Conservation (phyloP, 2,329 filamentous ascomycete genomes). For the Fusarium tricinctum region DNA sequence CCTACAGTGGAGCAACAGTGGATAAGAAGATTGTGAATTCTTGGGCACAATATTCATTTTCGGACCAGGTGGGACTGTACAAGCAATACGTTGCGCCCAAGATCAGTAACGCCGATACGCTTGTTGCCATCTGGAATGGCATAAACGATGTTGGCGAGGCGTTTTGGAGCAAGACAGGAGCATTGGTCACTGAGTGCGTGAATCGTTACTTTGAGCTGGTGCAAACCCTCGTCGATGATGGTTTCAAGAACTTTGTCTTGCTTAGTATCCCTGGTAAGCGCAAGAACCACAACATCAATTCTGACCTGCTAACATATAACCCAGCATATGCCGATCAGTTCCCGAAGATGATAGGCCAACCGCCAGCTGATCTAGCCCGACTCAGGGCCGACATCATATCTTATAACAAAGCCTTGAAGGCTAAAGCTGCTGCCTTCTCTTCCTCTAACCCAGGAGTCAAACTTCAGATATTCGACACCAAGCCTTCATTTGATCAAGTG, state of each 20-base stretch:
- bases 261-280: conserved; percentile 26
- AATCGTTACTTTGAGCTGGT: conserved; percentile 40
- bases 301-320: neutral
- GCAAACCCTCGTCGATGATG: conserved; percentile 19
- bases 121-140: conserved; percentile 42
- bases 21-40: conserved; percentile 41
- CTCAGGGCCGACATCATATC: conserved; percentile 28
- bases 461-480: conserved; percentile 31
- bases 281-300: accelerated
- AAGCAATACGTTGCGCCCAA: conserved; percentile 33
- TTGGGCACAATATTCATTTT: conserved; percentile 36
- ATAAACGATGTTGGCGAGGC: conserved; percentile 44
- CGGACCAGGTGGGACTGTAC: conserved; percentile 38
- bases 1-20: conserved; percentile 40
- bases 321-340: conserved; percentile 33
- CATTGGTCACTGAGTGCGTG: conserved; percentile 31
- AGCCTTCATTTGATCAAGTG: conserved; percentile 30
- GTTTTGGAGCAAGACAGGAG: conserved; percentile 33
- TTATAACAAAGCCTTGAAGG: conserved; percentile 31
- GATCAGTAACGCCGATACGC: neutral
- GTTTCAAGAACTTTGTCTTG: conserved; percentile 31
- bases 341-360: conserved; percentile 32
- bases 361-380: conserved; percentile 13
- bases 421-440: conserved; percentile 19
- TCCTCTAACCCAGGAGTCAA: conserved; percentile 21